These are phyloP conservation scores for Oryza australiensis DNA, from an alignment of 176 grass and related monocot genomes.

Conservation along the genomic window DNA sequence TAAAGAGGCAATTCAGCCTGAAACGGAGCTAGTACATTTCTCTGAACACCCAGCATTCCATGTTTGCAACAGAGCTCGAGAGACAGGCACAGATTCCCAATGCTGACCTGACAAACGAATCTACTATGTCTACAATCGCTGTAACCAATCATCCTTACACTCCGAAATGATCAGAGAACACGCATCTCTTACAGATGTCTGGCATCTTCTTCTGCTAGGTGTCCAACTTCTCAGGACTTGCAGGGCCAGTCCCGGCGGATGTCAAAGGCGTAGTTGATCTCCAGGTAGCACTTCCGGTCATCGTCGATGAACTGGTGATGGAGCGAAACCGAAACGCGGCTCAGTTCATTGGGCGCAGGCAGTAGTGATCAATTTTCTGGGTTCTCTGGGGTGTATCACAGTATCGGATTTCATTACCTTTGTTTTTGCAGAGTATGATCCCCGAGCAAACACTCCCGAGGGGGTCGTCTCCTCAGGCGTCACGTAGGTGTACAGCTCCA, in stretches of 20 bases:
- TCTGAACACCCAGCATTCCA: not conserved
- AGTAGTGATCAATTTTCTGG: not conserved
- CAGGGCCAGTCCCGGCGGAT: constrained; percentile 87
- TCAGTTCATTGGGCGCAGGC: not conserved
- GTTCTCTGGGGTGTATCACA: not conserved
- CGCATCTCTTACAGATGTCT: not conserved
- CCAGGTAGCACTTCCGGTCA: constrained; percentile 90
- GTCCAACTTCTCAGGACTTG: not conserved
- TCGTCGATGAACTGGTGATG: constrained; percentile 80
- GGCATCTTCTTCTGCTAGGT: not conserved
- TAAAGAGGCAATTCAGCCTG: not conserved
- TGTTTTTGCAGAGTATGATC: constrained; percentile 83
- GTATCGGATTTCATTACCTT: constrained; percentile 55
- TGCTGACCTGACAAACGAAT: not conserved
- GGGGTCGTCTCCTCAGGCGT: constrained; percentile 88
- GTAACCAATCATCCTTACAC: not conserved
- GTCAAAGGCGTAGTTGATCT: constrained; percentile 96
- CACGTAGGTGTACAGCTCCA: constrained; percentile 82
- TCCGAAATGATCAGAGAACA: not conserved
- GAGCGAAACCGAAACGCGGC: not conserved
- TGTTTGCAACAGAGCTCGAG: not conserved
- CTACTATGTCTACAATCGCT: not conserved
- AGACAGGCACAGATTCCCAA: not conserved
- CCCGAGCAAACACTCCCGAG: constrained; percentile 81
- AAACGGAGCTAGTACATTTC: not conserved